Evolutionary conservation across 441 rosid species (phyloP).

Genomic region (Gossypium trilobum): DNA sequence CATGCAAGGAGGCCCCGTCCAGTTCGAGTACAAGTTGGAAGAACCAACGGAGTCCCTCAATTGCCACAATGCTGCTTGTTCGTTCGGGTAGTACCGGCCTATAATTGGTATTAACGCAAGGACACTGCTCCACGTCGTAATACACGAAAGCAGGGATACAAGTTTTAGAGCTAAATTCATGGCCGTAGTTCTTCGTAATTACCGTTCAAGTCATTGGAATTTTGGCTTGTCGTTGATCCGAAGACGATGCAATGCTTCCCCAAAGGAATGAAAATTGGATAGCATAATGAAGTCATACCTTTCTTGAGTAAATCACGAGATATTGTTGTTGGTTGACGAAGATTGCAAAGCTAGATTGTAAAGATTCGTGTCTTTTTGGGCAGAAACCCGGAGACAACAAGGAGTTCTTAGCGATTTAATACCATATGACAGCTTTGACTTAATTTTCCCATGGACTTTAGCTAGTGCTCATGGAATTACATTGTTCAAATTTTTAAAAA

Average conservation of each 20-base stretch:
- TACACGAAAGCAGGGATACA: background rate
- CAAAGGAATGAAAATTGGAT: background rate
- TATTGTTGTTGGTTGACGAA: constrained; percentile 19
- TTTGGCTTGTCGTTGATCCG: background rate
- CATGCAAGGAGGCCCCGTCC: constrained; percentile 51
- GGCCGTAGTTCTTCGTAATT: background rate
- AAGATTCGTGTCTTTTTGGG: background rate
- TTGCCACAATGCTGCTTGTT: constrained; percentile 31
- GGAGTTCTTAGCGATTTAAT: background rate
- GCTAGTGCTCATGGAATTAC: background rate
- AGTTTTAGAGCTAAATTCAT: constrained; percentile 13
- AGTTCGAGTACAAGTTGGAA: constrained; percentile 24
- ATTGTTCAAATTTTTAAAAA: background rate
- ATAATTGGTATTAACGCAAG: background rate
- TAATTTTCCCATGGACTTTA: background rate
- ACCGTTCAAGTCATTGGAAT: background rate
- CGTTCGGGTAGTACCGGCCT: constrained; percentile 23
- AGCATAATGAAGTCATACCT: constrained; percentile 1
- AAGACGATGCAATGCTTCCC: background rate
- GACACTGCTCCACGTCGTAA: background rate
- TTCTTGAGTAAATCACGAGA: background rate
- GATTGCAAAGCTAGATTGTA: constrained; percentile 18
- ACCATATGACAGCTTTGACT: constrained; percentile 9
- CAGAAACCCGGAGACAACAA: constrained; percentile 17
- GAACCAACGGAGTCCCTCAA: constrained; percentile 34